phyloP scores from a whole-genome alignment of 441 rosid genomes.

The Gossypium gossypioides region DNA sequence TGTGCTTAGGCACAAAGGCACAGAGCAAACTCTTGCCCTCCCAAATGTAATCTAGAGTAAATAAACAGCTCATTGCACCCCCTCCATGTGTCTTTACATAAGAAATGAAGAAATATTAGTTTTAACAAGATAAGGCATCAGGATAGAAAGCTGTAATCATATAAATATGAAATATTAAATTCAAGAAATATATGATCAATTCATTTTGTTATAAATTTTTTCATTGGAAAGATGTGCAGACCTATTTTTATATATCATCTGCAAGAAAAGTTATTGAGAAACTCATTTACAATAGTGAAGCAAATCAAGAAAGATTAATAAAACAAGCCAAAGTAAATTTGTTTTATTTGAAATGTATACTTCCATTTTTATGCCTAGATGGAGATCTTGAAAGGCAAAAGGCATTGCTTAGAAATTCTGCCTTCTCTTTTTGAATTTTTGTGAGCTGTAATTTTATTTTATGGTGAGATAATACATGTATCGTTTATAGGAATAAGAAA shows the following conservation, averaged over 20 bases:
- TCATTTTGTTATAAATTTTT: neutral
- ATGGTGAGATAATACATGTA: neutral
- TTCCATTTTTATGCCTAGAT: neutral
- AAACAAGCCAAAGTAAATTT: neutral
- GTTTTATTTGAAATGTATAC: neutral
- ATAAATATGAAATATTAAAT: neutral
- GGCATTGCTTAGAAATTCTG: neutral
- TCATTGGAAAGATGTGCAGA: neutral
- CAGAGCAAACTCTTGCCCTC: neutral
- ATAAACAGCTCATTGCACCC: neutral
- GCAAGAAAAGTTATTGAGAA: neutral
- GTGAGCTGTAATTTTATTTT: neutral
- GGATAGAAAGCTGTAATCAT: neutral
- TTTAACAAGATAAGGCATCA: neutral
- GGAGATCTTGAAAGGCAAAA: neutral
- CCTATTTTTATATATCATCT: neutral
- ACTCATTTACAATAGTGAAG: neutral
- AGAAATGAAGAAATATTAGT: neutral
- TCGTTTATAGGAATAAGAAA: neutral
- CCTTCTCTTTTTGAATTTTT: neutral
- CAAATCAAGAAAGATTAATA: neutral
- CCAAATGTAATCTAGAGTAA: neutral
- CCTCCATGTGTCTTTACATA: neutral
- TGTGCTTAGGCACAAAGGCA: slow-evolving; percentile 3
- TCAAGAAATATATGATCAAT: neutral